Evolutionary conservation across 2,329 filamentous ascomycete genomes (phyloP), one percentile per base, ranked within the genome.

Genomic region (Hysterium pulicare): DNA sequence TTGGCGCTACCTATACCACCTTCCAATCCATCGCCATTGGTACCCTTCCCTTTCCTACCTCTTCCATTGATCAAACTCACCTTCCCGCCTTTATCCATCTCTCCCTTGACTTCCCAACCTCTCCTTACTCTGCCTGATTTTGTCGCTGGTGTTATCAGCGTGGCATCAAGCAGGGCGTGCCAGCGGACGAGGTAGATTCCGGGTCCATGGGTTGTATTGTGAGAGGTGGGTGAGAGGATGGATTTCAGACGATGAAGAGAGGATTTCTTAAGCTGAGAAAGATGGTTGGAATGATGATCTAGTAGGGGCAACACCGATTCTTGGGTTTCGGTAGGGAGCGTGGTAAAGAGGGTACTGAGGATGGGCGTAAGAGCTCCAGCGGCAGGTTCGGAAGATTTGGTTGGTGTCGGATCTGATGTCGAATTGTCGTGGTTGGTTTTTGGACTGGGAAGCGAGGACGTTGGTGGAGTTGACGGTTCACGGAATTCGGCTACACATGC

Each of bases 111-210:
- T 38, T 67, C 59, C 57, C 58, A 65, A 5, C 67, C 67, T 15
- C 50, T 63, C 0, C 84, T 72, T 0, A 83, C 62, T 1, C 71
- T 68, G 0, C 83, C 83, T 1, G 66, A 58, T 0, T 71, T 62
- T 1, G 67, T 71, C 0, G 69, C 74, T 0, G 87, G 84, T 1
- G 84, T 86, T 47, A 90, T 82, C 34, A 75, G 62, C 0, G 86
- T 87, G n/a, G 75, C 70, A 58, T 90, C 83, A 3, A 90, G 71
- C 5, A 90, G 70, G 1, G 77, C 71, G 59, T 89, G 83, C 86
- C 87, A 90, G 38, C 81, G 76, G 1, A 79, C 74, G 19, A 90
- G 76, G 57, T 86, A 90, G 35, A 85, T 78, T 1, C 87, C 87
- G 0, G 87, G 86, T 0, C 85, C 86, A 19, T 73, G 74, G 40